Evolutionary conservation across 1,284 basidiomycete genomes (phyloP), one percentile per base, ranked within the genome.

Genomic region (Porodaedalea pini): DNA sequence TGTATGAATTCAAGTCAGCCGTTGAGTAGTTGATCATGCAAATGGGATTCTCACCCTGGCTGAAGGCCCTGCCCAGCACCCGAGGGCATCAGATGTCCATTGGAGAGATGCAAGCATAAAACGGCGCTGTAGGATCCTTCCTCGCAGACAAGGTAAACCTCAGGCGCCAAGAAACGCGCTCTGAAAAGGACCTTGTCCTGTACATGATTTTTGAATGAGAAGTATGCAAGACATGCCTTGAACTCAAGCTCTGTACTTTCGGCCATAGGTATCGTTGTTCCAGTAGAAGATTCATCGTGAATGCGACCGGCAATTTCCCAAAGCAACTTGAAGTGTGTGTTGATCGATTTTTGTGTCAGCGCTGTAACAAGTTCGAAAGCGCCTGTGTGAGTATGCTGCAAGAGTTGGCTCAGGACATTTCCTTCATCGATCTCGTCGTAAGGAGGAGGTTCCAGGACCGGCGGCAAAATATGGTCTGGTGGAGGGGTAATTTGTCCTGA

Each of bases 301-400:
- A 15, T 6, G 39, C 13, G 27, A 51, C 19, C 45, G 45, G 15
- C 19, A 19, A 1, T 32, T 6, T 48, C 52, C 62, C 64, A 67
- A 19, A 68, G 57, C 3, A 57, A 47, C 34, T 61, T 54, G 65
- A 69, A 69, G 47, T 67, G 63, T 3, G 57, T 60, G 57, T 70
- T 69, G 61, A 71, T 64, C 2, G 69, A 66, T 1, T 60, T 60
- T 50, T 71, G 68, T 1, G 71, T 68, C 50, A 73, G 60, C 0
- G 69, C 68, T 32, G 60, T 62, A 60, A 71, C 61, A 52, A 69
- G 62, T 59, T 73, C 71, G 64, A 68, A 72, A 51, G 67, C 67
- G 32, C 27, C 34, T 15, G 54, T 45, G 23, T 50, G 27, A 2
- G 55, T 57, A 2, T 54, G 39, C 6, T 31, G 41, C 29, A 63